Evolutionary conservation across 345 rosid species (phyloP), one percentile per base, ranked within the genome.

Genomic region (Lumnitzera littorea): DNA sequence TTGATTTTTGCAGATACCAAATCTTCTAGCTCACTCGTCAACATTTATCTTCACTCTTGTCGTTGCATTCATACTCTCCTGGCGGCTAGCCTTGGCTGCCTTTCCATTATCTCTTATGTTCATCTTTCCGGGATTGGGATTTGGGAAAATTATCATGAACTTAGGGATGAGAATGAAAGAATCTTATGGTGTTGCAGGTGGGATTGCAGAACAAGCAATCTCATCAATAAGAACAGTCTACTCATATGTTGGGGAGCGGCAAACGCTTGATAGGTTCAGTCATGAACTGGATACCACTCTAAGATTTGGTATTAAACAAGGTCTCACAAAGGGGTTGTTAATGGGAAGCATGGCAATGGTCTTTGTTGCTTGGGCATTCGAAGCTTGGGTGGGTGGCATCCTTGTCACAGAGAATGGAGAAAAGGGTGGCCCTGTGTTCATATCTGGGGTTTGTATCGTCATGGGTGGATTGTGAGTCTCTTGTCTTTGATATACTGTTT

Each of bases 321-420:
- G 91, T 16, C 60, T 82, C 12, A 54, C 68, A 13, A 85, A 85
- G 66, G 91, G 91, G 46, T 56, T 82, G 63, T 24, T 74, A 61
- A 70, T 85, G 3, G 87, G 85, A 27, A 84, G 83, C 65, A 76
- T 74, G 75, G 84, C 84, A 56, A 74, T 82, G 46, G 62, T 74
- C 31, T 85, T 63, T 56, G 77, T 72, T 13, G 61, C 64, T 23
- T 82, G 87, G 91, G 78, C 80, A 50, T 76, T 82, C 57, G 71
- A 64, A 63, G 79, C 85, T 55, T 82, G 80, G 84, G 77, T 67
- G 52, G 85, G 87, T 2, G 72, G 87, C 29, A 52, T 71, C 47
- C 80, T 85, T 13, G 80, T 80, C 11, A 72, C 73, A 2, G 73
- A 85, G 62, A 68, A 20, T 52, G 85, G 84, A 20, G 81, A 78